Percentiles rank a stretch among this genome's conserved stretches.
Evolutionary conservation across 768 basidiomycete species (phyloP).

Genomic region (Termitomyces sp.): DNA sequence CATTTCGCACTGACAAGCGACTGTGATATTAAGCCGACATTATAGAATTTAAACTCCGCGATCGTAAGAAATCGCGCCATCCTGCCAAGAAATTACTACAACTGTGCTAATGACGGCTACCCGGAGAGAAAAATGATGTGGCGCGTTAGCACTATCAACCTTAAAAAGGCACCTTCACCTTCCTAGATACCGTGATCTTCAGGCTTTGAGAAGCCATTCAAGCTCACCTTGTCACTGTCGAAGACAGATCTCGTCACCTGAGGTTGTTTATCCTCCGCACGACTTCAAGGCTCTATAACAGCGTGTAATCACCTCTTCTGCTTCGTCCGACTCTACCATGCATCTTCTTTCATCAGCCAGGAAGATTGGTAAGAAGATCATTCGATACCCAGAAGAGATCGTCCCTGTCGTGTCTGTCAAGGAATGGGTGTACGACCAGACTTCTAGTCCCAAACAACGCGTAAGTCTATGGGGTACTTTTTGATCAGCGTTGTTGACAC

Average conservation of each 20-base stretch:
- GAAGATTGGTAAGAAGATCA: slow-evolving; percentile 47
- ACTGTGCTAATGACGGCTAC: slow-evolving; percentile 17
- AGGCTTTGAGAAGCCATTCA: neutral
- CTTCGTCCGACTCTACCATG: slow-evolving; percentile 7
- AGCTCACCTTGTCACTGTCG: neutral
- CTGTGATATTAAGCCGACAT: too few relatives aligned
- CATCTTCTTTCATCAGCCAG: slow-evolving; percentile 28
- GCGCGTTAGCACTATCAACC: neutral
- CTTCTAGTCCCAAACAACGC: slow-evolving; percentile 38
- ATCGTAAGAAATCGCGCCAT: slow-evolving; percentile 21
- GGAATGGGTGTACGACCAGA: slow-evolving; percentile 42
- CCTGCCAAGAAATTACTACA: slow-evolving; percentile 17
- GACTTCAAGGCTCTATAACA: neutral
- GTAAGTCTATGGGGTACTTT: slow-evolving; percentile 30
- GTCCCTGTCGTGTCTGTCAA: slow-evolving; percentile 55
- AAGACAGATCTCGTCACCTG: neutral
- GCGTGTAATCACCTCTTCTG: neutral
- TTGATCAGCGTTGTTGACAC: neutral
- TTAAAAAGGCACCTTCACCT: neutral
- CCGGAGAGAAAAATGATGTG: slow-evolving; percentile 7
- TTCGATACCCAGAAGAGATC: slow-evolving; percentile 54
- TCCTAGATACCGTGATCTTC: neutral
- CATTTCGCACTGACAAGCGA: too few relatives aligned
- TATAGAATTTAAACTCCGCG: slow-evolving; percentile 2
- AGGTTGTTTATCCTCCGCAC: neutral